A percentile compares a stretch with the other conserved stretches of the same genome.
Conservation (phyloP, 805 yeast genomes). For the Wickerhamiella qilinensis region DNA sequence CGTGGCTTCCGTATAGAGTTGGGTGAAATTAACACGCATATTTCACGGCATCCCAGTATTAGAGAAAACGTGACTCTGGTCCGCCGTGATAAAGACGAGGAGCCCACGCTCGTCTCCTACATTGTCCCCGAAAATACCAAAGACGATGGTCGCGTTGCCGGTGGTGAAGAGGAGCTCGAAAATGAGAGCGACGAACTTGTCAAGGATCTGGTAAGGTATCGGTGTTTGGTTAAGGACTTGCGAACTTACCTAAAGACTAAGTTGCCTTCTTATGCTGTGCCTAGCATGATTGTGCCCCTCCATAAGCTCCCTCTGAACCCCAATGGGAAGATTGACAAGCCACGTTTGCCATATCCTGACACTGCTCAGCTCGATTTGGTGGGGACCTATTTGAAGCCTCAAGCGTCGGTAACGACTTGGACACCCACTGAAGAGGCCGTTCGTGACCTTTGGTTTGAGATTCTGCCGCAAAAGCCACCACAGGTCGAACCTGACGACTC, state of each 20-base stretch:
- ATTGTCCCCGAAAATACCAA: slow-evolving; percentile 60
- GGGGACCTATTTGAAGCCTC: slow-evolving; percentile 29
- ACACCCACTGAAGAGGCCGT: slow-evolving; percentile 50
- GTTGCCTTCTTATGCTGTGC: slow-evolving; percentile 86
- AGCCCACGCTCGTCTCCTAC: slow-evolving; percentile 78
- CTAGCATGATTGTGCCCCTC: slow-evolving; percentile 80
- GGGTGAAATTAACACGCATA: slow-evolving; percentile 95
- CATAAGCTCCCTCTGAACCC: slow-evolving; percentile 83
- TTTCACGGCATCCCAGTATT: slow-evolving; percentile 82
- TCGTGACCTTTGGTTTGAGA: slow-evolving; percentile 69
- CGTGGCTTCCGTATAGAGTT: slow-evolving; percentile 97
- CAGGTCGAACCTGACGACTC: slow-evolving; percentile 64
- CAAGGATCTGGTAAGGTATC: slow-evolving; percentile 58
- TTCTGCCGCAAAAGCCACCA: slow-evolving; percentile 76
- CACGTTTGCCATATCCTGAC: slow-evolving; percentile 89
- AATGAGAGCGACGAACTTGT: slow-evolving; percentile 43
- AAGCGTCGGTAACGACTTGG: slow-evolving; percentile 31
- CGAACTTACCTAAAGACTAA: slow-evolving; percentile 72
- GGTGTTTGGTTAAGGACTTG: slow-evolving; percentile 64
- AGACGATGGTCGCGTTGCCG: too few relatives aligned
- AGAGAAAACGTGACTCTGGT: slow-evolving; percentile 89
- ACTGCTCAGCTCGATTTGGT: slow-evolving; percentile 70
- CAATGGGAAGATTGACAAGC: slow-evolving; percentile 96
- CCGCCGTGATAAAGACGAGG: slow-evolving; percentile 80
- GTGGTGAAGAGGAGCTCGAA: slow-evolving; percentile 28